These are phyloP conservation scores for Paralagenidium karlingii DNA, from an alignment of 352 stramenopile species.

Conservation along the genomic window DNA sequence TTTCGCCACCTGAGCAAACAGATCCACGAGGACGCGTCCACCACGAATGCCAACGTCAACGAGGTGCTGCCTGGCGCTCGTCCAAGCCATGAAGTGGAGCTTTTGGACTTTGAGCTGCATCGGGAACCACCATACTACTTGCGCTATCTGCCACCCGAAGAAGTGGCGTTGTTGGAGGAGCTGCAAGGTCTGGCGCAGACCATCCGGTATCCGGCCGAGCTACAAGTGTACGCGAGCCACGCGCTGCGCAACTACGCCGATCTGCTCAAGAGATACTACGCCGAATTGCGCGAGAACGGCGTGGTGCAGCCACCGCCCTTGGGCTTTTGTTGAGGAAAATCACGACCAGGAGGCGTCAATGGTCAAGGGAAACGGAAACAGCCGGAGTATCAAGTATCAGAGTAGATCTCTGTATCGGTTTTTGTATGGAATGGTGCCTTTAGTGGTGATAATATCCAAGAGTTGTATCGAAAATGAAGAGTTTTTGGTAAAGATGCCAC, in stretches of 20 bases:
- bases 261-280: conserved; percentile 58
- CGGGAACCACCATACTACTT: conserved; percentile 64
- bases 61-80: conserved; percentile 42
- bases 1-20: conserved; percentile 42
- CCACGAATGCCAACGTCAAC: conserved; percentile 20
- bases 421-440: too few relatives aligned
- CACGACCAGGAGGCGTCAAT: too few relatives aligned
- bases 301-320: conserved; percentile 36
- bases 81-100: conserved; percentile 28
- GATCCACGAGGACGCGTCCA: conserved; percentile 15
- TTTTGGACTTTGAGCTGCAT: conserved; percentile 36
- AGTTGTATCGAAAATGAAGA: too few relatives aligned
- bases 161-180: conserved; percentile 45
- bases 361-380: too few relatives aligned
- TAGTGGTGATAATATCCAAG: too few relatives aligned
- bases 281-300: conserved; percentile 22
- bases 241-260: conserved; percentile 54
- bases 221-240: conserved; percentile 39
- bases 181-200: conserved; percentile 35
- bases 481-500: too few relatives aligned
- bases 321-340: conserved; percentile 8
- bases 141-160: conserved; percentile 47
- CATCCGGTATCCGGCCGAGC: conserved; percentile 33
- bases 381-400: too few relatives aligned
- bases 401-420: too few relatives aligned